These are phyloP conservation scores for Panaeolus papilionaceus DNA, from an alignment of 768 basidiomycete genomes.

Conservation along the genomic window DNA sequence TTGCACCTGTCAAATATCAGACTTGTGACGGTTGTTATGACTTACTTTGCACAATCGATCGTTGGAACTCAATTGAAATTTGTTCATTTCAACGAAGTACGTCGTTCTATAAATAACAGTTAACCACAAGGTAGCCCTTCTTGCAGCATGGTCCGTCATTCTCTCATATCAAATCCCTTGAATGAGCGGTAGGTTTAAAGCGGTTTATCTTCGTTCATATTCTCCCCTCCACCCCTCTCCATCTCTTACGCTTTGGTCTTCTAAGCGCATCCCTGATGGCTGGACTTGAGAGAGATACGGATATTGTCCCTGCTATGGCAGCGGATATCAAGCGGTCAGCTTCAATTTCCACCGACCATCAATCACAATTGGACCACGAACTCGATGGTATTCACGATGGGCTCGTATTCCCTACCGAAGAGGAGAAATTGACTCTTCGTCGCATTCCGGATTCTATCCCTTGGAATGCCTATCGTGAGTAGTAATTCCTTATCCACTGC, in stretches of 20 bases:
- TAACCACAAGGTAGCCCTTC: neutral
- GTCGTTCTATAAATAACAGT: neutral
- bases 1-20: neutral
- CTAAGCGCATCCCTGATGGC: conserved; percentile 22
- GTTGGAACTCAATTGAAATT: neutral
- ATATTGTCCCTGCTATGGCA: conserved; percentile 23
- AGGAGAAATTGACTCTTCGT: conserved; percentile 61
- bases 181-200: neutral
- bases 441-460: conserved; percentile 65
- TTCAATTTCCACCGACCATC: conserved; percentile 22
- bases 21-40: neutral
- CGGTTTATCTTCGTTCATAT: neutral
- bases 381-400: conserved; percentile 50
- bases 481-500: neutral
- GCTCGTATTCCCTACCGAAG: conserved; percentile 66
- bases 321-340: conserved; percentile 23
- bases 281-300: conserved; percentile 27
- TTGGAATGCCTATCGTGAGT: conserved; percentile 60
- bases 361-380: conserved; percentile 27
- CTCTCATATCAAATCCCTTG: neutral
- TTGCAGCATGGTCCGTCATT: neutral
- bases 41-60: neutral
- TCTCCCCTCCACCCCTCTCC: neutral
- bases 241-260: neutral
- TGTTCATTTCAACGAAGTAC: neutral